Evolutionary conservation across 2,329 filamentous ascomycete species (phyloP), one percentile per base, ranked within the genome.

Genomic region (Botrytis tulipae): DNA sequence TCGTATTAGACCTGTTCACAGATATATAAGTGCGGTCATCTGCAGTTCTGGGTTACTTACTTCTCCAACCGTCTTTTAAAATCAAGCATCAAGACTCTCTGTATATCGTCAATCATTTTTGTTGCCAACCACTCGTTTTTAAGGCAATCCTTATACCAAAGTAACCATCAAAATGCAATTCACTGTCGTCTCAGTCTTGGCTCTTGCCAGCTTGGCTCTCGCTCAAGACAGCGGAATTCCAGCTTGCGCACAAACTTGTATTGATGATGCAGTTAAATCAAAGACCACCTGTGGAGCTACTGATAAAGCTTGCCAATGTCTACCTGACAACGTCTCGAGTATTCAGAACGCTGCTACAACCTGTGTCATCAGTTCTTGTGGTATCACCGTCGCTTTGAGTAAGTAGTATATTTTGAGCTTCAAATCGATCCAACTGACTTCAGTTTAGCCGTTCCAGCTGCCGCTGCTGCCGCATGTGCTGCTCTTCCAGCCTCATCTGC

Each of bases 51-150:
- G 37, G 16, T 72, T 14, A 72, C 62, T 68, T 68, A 32, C 51
- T 18, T 42, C 22, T 60, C 40, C 25, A 68, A 25, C 29, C 29
- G 48, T 48, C 63, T 59, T 40, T 32, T 16, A 68, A 51, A 22
- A 51, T 20, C 18, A 54, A 60, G 69, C 10, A 3, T 51, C 44
- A 67, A n/a, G 10, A 32, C 66, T 68, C 48, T 54, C 48, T 54
- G 48, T 42, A 32, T 57, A 68, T 57, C 66, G 22, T 42, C 48
- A 12, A 68, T 57, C 48, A 20, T 57, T 48, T 29, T 54, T 54
- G 29, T 72, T 69, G 62, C 61, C 62, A 68, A 68, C 48, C 71
- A 72, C 51, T 72, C 71, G 62, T 72, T 72, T 72, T 69, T n/a
- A 69, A 68, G 71, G 71, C 61, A 68, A 59, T 72, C 25, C 62